Evolutionary conservation across 2,329 filamentous ascomycete species (phyloP).

Genomic region (Blumeriella jaapii): DNA sequence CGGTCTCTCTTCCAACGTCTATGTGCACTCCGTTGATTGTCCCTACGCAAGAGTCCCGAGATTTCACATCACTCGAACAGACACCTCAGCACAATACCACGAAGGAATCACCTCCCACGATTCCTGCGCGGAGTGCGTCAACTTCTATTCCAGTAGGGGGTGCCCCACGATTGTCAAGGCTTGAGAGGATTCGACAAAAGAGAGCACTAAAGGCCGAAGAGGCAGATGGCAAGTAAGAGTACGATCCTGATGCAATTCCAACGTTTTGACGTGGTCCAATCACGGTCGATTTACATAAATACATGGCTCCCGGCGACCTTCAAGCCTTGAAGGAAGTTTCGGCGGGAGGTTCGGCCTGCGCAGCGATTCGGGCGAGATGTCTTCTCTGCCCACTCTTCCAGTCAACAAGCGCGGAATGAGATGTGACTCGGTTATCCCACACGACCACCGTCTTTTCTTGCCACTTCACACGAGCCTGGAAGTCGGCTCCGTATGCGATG

Average conservation of each 20-base stretch:
- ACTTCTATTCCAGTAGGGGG: neutral
- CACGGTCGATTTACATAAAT: neutral
- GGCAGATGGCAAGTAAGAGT: slow-evolving; percentile 11
- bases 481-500: slow-evolving; percentile 58
- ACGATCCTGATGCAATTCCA: slow-evolving; percentile 18
- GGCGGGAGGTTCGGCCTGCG: slow-evolving; percentile 10
- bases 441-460: slow-evolving; percentile 69
- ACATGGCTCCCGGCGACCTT: too few species aligned
- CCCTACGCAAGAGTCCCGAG: neutral
- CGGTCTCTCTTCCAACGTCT: neutral
- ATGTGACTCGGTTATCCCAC: slow-evolving; percentile 75
- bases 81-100: neutral
- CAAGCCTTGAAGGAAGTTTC: slow-evolving; percentile 13
- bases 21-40: neutral
- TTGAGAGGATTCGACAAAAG: slow-evolving; percentile 13
- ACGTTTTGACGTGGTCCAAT: slow-evolving; percentile 13
- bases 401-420: slow-evolving; percentile 69
- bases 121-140: neutral
- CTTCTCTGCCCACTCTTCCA: slow-evolving; percentile 71
- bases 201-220: slow-evolving; percentile 17
- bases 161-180: slow-evolving; percentile 9
- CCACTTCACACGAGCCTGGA: slow-evolving; percentile 69
- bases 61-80: neutral
- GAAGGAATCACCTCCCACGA: neutral
- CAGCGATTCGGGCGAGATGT: slow-evolving; percentile 11